Evolutionary conservation across 805 yeast species (phyloP), one percentile per base, ranked within the genome.

Genomic region (Saccharomycopsis selenospora): DNA sequence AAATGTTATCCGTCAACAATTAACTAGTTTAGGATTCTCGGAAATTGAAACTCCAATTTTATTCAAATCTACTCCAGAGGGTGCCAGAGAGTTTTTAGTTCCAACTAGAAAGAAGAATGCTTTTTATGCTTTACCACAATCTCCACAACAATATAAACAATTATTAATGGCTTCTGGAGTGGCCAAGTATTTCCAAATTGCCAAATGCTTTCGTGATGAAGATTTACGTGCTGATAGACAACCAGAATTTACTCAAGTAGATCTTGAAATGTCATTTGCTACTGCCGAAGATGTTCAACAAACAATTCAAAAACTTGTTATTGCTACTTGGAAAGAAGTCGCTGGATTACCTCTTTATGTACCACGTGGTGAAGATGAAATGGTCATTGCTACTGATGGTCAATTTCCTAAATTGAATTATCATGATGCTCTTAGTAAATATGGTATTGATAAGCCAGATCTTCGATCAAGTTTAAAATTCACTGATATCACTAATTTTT

Each of bases 241-340:
- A 65, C 98, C 98, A 0, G 99, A 93, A 62, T 93, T 93, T 63
- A 93, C 99, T 0, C 99, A 93, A 66, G 68, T 93, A n/a, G 99
- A 93, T 70, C 57, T 93, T 66, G 99, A 93, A 64, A 83, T 93
- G 91, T 77, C 90, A 17, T 93, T 82, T 68, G 82, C 90, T 2
- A 71, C 72, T 53, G 77, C 78, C 27, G 66, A 70, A 13, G 86
- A 85, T 55, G 95, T 93, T 4, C 80, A 77, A 62, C 49, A 61
- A 0, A 80, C 79, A 0, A 79, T 91, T 2, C 85, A 83, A 57
- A 66, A 67, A 11, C 61, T 85, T 0, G 74, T 88, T 0, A 60
- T 63, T 4, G 60, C 60, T 1, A 69, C 80, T 1, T 88, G 95
- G 90, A 59, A 59, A 2, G 62, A 67, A 2, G 69, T 76, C 11